A percentile compares a stretch with the other conserved stretches of the same genome.
Evolutionary conservation across 2,329 filamentous ascomycete species (phyloP).

Genomic region (Apiospora hydei): DNA sequence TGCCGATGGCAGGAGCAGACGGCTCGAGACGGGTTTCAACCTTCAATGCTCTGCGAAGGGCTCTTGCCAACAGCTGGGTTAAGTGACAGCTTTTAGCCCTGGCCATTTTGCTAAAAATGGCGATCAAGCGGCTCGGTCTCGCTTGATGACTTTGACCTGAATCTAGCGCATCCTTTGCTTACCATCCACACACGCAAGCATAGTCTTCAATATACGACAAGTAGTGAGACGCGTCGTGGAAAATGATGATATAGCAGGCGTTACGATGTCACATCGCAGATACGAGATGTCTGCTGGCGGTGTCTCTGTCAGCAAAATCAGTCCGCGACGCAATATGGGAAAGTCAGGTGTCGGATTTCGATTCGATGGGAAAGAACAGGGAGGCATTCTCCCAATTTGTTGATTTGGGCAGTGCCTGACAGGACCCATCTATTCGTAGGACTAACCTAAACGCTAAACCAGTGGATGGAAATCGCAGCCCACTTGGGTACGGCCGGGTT

Average conservation of each 20-base stretch:
- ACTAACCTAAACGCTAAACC: constrained; percentile 25
- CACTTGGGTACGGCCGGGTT: constrained; percentile 7
- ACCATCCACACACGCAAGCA: not conserved
- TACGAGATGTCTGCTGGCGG: constrained; percentile 34
- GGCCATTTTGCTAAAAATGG: not conserved
- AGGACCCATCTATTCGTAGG: constrained; percentile 26
- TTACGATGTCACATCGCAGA: constrained; percentile 39
- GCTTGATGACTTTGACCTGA: not conserved
- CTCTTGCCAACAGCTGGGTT: too few species aligned
- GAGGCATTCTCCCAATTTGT: not conserved
- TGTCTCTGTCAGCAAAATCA: not conserved
- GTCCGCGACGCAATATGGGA: not conserved
- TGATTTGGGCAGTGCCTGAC: not conserved
- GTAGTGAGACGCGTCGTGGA: not conserved
- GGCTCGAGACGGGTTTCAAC: too few species aligned
- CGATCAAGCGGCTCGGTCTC: not conserved
- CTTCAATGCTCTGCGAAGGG: too few species aligned
- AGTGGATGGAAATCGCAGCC: constrained; percentile 6
- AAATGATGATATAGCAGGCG: constrained; percentile 5
- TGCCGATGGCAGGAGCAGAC: not conserved
- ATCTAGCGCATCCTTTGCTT: not conserved
- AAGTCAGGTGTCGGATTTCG: not conserved
- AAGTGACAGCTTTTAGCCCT: not conserved
- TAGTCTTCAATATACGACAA: not conserved
- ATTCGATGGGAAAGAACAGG: not conserved